Evolutionary conservation across 148 eudicot species (phyloP).

Genomic region (Rhododendron henanense): DNA sequence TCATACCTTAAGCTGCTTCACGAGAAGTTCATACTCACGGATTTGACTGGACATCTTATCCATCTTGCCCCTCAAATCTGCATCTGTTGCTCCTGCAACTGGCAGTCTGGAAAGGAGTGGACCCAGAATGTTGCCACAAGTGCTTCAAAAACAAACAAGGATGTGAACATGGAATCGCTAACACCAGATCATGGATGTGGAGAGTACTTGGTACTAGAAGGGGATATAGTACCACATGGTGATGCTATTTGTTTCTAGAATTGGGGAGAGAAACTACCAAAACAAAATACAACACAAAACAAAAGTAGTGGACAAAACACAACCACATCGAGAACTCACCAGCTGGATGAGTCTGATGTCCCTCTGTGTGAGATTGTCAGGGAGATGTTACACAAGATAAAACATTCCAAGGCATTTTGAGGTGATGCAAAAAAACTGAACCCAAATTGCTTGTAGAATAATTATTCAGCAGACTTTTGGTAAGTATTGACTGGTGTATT

Average conservation of each 20-base stretch:
- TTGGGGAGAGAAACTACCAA: neutral
- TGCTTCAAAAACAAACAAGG: conserved; percentile 17
- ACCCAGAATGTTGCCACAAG: conserved; percentile 32
- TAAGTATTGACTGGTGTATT: neutral
- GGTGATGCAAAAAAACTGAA: neutral
- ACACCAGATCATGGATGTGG: neutral
- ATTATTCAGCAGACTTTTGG: neutral
- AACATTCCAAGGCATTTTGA: neutral
- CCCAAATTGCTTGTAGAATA: neutral
- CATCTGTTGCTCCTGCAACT: conserved; percentile 22
- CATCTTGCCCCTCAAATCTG: conserved; percentile 23
- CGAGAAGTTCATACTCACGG: conserved; percentile 45
- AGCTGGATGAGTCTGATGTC: neutral
- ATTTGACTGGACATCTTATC: conserved; percentile 33
- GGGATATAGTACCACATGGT: neutral
- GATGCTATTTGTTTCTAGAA: neutral
- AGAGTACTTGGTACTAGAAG: neutral
- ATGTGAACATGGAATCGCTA: neutral
- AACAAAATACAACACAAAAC: neutral
- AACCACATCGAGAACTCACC: neutral
- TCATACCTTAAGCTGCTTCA: conserved; percentile 47
- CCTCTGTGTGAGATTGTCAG: neutral
- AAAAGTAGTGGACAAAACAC: neutral
- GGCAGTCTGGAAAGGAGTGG: conserved; percentile 33
- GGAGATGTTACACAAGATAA: neutral